Conservation (phyloP, 2,329 filamentous ascomycete species). For the Aplosporella prunicola region DNA sequence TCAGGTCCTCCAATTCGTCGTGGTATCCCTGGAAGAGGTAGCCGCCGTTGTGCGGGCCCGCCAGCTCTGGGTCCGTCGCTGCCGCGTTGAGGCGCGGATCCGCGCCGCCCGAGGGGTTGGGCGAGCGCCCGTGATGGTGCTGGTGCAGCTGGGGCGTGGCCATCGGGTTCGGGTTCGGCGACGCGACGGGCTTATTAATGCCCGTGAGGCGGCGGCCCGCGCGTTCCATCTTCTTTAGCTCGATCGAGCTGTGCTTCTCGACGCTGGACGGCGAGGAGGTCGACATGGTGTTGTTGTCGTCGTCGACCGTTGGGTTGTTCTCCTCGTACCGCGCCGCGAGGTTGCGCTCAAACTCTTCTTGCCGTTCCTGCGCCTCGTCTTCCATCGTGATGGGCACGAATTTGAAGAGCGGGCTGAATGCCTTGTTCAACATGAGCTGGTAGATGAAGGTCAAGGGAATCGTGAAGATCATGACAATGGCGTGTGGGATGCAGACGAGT, state of each 20-base stretch:
- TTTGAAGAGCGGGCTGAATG: constrained; percentile 75
- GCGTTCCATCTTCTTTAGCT: constrained; percentile 21
- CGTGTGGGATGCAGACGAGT: constrained; percentile 62
- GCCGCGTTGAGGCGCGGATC: constrained; percentile 12
- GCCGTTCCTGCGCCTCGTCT: constrained; percentile 85
- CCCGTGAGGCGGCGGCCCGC: not conserved
- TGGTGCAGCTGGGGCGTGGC: constrained; percentile 14
- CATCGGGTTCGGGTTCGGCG: not conserved
- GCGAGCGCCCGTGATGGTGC: constrained; percentile 20
- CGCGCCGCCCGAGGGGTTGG: constrained; percentile 23
- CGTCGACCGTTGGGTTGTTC: not conserved
- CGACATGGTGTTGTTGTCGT: not conserved
- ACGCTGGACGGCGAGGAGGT: not conserved
- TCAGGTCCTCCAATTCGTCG: constrained; percentile 90
- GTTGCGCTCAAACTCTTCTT: constrained; percentile 78
- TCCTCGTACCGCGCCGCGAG: constrained; percentile 32
- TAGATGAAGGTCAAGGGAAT: constrained; percentile 63
- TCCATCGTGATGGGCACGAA: constrained; percentile 93
- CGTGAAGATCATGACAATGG: constrained; percentile 72
- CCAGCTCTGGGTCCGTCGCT: not conserved
- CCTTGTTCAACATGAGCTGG: constrained; percentile 69
- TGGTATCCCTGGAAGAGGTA: constrained; percentile 65
- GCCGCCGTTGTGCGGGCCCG: not conserved
- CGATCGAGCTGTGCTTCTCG: constrained; percentile 18
- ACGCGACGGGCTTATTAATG: not conserved